Evolutionary conservation across 495 filamentous ascomycete genomes (phyloP), one percentile per base, ranked within the genome.

Genomic region (Aspergillus indologenus): DNA sequence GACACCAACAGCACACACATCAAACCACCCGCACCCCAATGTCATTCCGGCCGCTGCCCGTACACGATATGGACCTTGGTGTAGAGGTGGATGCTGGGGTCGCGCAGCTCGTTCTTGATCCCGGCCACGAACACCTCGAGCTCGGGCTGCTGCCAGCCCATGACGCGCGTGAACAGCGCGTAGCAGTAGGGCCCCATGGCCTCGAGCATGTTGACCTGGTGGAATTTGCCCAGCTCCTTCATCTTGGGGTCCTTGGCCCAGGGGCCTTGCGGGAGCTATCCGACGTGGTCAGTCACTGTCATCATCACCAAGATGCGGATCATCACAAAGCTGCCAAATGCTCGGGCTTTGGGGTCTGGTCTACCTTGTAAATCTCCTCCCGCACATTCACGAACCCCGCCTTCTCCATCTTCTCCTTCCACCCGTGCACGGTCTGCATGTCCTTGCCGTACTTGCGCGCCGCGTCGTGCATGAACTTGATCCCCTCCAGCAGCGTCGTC

Each of bases 371-470:
- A 5, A 72, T 64, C 18, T 75, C 71, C 59, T 83, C 77, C 12
- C 59, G 60, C 21, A 86, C 76, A 53, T 85, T 80, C 17, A 75
- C 64, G 64, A 86, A 87, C 0, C 84, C 83, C 21, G 76, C 80
- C 6, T 78, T 79, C 24, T 77, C 71, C 53, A 83, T 71, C 60
- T 73, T 75, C 15, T 65, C 64, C 53, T 78, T 82, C 78, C 68
- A 82, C 55, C 54, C 72, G 55, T 45, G 62, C 49, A 61, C 63
- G 0, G 66, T 71, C 19, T 53, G 43, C 62, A 76, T 69, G n/a
- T 70, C 63, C 59, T 79, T 79, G 9, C 76, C 76, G 58, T 73
- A 75, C 4, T 64, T 50, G 49, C 61, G 62, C 34, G 64, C 73
- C 42, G 66, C 55, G 8, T 44, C 54, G 46, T 73, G 68, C 48